Conservation (phyloP, 2,329 filamentous ascomycete species). For the Ceratocystis lukuohia region DNA sequence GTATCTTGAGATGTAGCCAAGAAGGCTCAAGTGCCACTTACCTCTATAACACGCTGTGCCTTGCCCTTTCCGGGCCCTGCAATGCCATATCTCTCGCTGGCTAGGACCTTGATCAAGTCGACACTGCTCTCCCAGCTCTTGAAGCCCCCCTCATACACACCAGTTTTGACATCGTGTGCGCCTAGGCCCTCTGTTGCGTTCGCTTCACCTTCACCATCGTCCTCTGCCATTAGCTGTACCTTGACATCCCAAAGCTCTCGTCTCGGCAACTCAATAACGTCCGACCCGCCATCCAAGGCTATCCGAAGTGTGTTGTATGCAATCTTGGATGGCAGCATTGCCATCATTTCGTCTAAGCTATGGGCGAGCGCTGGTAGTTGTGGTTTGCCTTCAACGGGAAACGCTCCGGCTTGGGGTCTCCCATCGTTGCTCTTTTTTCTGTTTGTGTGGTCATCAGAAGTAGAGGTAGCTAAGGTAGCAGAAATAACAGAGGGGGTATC, state of each 20-base stretch:
- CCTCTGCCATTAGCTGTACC: constrained; percentile 66
- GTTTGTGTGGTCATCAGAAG: constrained; percentile 8
- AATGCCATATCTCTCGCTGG: constrained; percentile 29
- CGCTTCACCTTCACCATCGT: constrained; percentile 32
- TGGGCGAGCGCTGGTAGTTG: constrained; percentile 43
- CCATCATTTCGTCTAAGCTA: constrained; percentile 38
- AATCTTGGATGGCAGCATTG: constrained; percentile 56
- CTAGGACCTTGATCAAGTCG: constrained; percentile 60
- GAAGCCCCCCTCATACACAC: constrained; percentile 76
- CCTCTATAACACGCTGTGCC: constrained; percentile 40
- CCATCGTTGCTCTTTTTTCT: constrained; percentile 21
- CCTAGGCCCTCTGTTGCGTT: constrained; percentile 36
- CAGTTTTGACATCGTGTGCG: constrained; percentile 62
- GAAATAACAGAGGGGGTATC: constrained; percentile 21
- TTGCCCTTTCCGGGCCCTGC: constrained; percentile 24
- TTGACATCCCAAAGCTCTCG: constrained; percentile 72
- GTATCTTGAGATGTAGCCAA: background rate
- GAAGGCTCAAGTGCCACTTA: constrained; percentile 26
- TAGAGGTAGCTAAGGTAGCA: constrained; percentile 10
- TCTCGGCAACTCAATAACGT: constrained; percentile 46
- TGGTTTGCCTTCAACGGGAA: constrained; percentile 48
- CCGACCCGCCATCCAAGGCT: constrained; percentile 28
- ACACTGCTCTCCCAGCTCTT: constrained; percentile 84
- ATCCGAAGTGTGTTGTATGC: constrained; percentile 52
- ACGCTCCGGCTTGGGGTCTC: constrained; percentile 33